Percentiles rank a stretch among this genome's conserved stretches.
These are phyloP conservation scores for Centaurea solstitialis DNA, from an alignment of 129 eudicot genomes.

Conservation along the genomic window DNA sequence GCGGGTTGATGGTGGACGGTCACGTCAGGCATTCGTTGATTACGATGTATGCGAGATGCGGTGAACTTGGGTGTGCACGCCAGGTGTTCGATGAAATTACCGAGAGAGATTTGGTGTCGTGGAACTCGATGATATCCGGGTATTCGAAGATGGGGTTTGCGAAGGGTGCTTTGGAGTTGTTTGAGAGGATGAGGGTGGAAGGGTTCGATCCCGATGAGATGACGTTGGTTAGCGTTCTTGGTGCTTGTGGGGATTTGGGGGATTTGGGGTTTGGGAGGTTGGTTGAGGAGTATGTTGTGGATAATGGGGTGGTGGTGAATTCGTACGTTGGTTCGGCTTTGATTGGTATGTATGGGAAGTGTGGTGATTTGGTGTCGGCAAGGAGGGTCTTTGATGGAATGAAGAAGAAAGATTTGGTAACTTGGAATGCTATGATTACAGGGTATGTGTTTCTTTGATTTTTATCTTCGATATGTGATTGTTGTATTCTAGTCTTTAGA, in stretches of 20 bases:
- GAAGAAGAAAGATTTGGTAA: constrained; percentile 52
- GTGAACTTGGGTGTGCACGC: constrained; percentile 53
- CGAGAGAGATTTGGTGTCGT: constrained; percentile 66
- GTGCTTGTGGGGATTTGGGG: constrained; percentile 80
- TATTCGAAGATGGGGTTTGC: constrained; percentile 63
- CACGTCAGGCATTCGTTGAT: constrained; percentile 75
- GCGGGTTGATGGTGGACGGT: constrained; percentile 60
- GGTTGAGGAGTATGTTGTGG: constrained; percentile 58
- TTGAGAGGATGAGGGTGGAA: constrained; percentile 56
- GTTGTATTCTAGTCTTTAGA: not conserved
- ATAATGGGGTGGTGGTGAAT: constrained; percentile 44
- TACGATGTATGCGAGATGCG: constrained; percentile 64
- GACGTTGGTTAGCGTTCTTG: constrained; percentile 77
- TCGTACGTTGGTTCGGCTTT: constrained; percentile 66
- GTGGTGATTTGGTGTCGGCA: constrained; percentile 74
- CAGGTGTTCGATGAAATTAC: constrained; percentile 75
- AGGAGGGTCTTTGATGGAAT: constrained; percentile 56
- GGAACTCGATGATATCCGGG: constrained; percentile 85
- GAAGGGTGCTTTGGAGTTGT: constrained; percentile 56
- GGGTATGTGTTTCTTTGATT: constrained; percentile 45
- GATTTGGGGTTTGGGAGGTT: constrained; percentile 58
- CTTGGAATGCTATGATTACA: constrained; percentile 83
- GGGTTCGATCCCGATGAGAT: constrained; percentile 65
- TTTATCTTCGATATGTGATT: not conserved
- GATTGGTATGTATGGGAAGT: constrained; percentile 80